Percentiles rank a stretch among this genome's conserved stretches.
Evolutionary conservation across 1,139 yeast species (phyloP).

Genomic region (Geotrichum fermentans): DNA sequence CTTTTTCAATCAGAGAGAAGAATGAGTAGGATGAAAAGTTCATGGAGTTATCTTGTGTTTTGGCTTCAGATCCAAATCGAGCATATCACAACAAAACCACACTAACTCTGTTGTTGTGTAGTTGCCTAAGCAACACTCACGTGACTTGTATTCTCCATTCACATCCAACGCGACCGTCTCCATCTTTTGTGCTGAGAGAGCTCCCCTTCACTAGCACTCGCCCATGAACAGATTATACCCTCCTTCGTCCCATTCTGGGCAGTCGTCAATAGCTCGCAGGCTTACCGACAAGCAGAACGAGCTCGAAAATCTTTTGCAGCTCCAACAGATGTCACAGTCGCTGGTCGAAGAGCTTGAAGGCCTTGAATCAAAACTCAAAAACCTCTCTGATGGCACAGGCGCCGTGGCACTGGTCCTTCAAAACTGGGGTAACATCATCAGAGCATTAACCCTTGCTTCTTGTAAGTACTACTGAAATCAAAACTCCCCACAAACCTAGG

Average conservation of each 20-base stretch:
- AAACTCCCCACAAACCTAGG: too few species aligned
- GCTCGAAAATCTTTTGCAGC: constrained; percentile 48
- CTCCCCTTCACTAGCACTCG: too few species aligned
- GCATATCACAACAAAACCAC: too few species aligned
- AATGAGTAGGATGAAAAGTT: too few species aligned
- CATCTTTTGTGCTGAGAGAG: too few species aligned
- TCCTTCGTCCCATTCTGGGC: not conserved
- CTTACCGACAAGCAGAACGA: constrained; percentile 47
- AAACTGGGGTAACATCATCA: constrained; percentile 66
- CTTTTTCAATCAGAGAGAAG: too few species aligned
- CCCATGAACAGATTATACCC: constrained; percentile 7
- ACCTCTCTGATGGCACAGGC: constrained; percentile 55
- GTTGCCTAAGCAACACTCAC: constrained; percentile 6
- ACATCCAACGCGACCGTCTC: not conserved
- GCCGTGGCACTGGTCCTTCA: constrained; percentile 41
- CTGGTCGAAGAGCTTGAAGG: constrained; percentile 48
- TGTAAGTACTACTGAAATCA: constrained; percentile 6
- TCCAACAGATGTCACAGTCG: constrained; percentile 46
- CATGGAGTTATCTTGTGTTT: too few species aligned
- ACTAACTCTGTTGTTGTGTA: not conserved
- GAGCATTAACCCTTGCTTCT: constrained; percentile 65
- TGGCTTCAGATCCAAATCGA: too few species aligned
- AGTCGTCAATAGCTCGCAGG: constrained; percentile 25
- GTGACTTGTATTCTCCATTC: constrained; percentile 2
- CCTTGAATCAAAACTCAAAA: constrained; percentile 47